These are phyloP conservation scores for Chlorella sp. DNA, from an alignment of 139 green algal species.

Conservation along the genomic window DNA sequence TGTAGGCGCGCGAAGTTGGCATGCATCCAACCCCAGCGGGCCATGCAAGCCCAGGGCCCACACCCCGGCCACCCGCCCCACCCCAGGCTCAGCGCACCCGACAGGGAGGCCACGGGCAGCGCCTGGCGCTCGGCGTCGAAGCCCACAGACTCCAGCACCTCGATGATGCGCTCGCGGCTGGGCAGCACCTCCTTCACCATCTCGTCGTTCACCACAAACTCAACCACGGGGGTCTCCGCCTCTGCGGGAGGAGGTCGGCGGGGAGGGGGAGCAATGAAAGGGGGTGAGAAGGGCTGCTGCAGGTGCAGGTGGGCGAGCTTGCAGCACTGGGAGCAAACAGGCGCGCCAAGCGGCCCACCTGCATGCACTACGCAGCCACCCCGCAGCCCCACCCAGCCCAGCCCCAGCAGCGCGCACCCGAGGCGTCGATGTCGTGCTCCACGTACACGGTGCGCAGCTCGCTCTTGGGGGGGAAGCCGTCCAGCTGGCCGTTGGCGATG, in stretches of 20 bases:
- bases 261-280: not conserved
- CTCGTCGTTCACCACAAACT: constrained; percentile 62
- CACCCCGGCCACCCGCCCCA: not conserved
- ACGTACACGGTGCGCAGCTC: constrained; percentile 72
- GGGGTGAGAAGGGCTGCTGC: not conserved
- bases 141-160: constrained; percentile 55
- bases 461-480: constrained; percentile 72
- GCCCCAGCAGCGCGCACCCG: constrained; percentile 11
- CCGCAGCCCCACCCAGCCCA: no score
- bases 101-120: constrained; percentile 57
- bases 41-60: not conserved
- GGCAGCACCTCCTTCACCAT: constrained; percentile 54
- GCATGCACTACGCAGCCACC: no score
- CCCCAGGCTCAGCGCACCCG: not conserved
- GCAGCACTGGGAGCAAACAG: not conserved
- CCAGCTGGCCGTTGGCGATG: constrained; percentile 83
- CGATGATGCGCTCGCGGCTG: constrained; percentile 34
- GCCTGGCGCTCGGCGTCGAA: constrained; percentile 49
- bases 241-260: constrained; percentile 13
- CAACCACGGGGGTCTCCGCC: constrained; percentile 58
- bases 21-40: not conserved
- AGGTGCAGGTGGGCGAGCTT: not conserved
- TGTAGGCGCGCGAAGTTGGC: not conserved
- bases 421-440: constrained; percentile 73
- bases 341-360: no score